These are phyloP conservation scores for Linnemannia exigua DNA, from an alignment of 192 early-diverging fungal species.

Conservation along the genomic window DNA sequence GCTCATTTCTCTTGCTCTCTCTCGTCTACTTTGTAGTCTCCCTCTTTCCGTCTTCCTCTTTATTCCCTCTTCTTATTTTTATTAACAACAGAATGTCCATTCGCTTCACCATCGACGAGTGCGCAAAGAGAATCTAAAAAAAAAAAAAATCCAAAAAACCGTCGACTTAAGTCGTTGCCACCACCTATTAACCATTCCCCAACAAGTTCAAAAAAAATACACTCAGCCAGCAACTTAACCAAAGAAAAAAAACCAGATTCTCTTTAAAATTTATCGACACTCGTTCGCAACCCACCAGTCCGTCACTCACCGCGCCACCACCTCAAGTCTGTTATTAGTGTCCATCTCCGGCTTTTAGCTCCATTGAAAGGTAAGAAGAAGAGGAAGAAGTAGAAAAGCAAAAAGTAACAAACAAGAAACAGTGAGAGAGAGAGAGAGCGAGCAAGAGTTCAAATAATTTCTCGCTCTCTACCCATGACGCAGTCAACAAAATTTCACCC, in stretches of 20 bases:
- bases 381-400: neutral
- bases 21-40: neutral
- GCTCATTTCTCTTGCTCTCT: neutral
- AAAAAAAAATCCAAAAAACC: constrained; percentile 24
- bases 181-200: neutral
- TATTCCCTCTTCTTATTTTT: neutral
- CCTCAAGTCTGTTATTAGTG: neutral
- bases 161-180: neutral
- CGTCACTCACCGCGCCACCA: neutral
- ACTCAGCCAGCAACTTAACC: neutral
- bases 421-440: too few species aligned
- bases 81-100: constrained; percentile 25
- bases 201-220: neutral
- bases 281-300: neutral
- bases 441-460: constrained; percentile 12
- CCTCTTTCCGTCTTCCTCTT: neutral
- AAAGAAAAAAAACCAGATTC: neutral
- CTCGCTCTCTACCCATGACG: neutral
- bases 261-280: neutral
- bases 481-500: neutral
- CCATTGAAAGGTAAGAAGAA: neutral
- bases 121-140: constrained; percentile 38
- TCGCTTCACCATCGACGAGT: constrained; percentile 21
- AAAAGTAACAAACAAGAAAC: too few species aligned
- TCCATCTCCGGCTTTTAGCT: neutral